Evolutionary conservation across 495 filamentous ascomycete genomes (phyloP), one percentile per base, ranked within the genome.

Genomic region (Melanomma pulvis-pyrius): DNA sequence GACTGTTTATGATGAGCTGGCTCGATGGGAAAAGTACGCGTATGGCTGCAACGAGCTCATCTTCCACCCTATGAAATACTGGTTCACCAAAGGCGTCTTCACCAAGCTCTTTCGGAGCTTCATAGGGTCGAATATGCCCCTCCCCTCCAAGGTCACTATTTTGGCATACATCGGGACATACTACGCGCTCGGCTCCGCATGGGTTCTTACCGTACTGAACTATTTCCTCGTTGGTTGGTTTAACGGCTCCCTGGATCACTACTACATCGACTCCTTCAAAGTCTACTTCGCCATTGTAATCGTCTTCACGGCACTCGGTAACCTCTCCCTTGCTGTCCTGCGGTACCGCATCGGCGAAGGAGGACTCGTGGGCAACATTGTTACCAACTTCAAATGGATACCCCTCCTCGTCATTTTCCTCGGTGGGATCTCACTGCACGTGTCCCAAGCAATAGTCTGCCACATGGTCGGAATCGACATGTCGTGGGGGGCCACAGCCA

Each of bases 131-230:
- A 85, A 84, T 74, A 92, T 92, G 73, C 89, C 87, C 6, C 81
- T 93, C 66, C 88, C 89, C 5, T 89, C 87, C 59, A 93, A 93
- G 75, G 76, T 92, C 73, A 92, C 90, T 32, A 88, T 92, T 69
- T 80, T 92, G 71, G 90, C 90, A 0, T 93, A 93, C 73, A 89
- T 93, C 67, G 90, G 90, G n/a, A 92, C 90, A 17, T 93, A 93
- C 78, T 93, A 92, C 74, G 90, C 90, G 57, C 88, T 93, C 62
- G 90, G 83, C 24, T 87, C 88, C 9, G 87, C 90, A 46, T 92
- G 90, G 90, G 82, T 92, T 71, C 82, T 93, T 79, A 92, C 90
- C 1, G 80, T 87, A 9, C 79, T 80, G 66, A 93, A 93, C 78
- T 93, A 92, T 75, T 90, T 92, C 79, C 77, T 90, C 55, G 83